Base-by-base conservation (phyloP, 2,329 filamentous ascomycete species). In the Alternaria novae-zelandiae region DNA sequence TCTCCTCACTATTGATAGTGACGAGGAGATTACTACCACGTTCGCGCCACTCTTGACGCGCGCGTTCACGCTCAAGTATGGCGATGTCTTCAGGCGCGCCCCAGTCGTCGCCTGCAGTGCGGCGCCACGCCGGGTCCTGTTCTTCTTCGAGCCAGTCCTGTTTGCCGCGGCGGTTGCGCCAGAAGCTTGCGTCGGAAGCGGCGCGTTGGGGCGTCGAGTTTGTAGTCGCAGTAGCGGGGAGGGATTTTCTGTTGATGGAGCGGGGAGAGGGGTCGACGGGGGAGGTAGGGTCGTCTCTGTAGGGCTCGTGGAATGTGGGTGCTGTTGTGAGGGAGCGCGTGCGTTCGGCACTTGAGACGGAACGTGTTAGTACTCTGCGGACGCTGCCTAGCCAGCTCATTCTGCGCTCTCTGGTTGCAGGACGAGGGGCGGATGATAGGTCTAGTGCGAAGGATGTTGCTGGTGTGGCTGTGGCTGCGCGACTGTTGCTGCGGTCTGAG, bases 151-250 rank as follows among this genome's bases (percentile, higher is more conserved):
- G 70, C 75, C 80, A 82, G 46, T 83, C 82, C 30, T 80, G 76
- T 50, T 80, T 78, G 1, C 83, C 83, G 21, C 82, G 74, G 61
- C 81, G 81, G 43, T 75, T 76, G 32, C 73, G 72, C 70, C 82
- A 79, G 54, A 82, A 80, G 6, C 78, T 80, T 12, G 82, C 82
- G 55, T 84, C 83, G 1, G 80, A 82, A 6, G 80, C 80, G 5
- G 83, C 79, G 20, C 83, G 80, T 9, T 82, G 75, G 3, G 82
- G 83, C 4, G 36, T 41, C 15, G 36, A 17, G 6, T 17, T 41
- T 4, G 72, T 67, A 6, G 61, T 53, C 4, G 72, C 70, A 2
- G 63, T 54, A 8, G 63, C 65, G 1, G 73, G 67, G 13, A 74
- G 70, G 0, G 72, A 72, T 25, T 71, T 70, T 2, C 68, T 67